These are phyloP conservation scores for Capsicum baccatum DNA, from an alignment of 257 asterid genomes.

Conservation along the genomic window DNA sequence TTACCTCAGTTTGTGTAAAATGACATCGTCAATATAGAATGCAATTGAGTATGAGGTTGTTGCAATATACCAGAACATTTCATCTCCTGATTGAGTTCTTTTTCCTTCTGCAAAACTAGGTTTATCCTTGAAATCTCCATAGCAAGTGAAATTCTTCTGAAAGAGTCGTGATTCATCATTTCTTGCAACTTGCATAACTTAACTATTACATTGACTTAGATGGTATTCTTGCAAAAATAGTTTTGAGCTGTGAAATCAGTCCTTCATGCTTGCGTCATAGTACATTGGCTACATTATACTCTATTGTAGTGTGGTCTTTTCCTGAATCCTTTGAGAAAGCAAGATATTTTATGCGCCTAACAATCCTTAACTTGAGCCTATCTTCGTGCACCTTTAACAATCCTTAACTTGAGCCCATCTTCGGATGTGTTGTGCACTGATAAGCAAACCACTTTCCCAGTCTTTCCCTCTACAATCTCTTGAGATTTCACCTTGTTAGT, in stretches of 20 bases:
- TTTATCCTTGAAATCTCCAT: background rate
- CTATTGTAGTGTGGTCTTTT: background rate
- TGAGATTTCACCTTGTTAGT: background rate
- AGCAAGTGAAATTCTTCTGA: background rate
- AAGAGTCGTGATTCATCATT: background rate
- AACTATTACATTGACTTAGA: background rate
- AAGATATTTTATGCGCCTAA: background rate
- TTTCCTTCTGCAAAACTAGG: background rate
- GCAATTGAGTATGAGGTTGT: background rate
- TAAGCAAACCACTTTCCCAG: background rate
- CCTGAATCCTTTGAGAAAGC: background rate
- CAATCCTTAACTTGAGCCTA: background rate
- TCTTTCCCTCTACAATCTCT: background rate
- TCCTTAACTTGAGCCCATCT: background rate
- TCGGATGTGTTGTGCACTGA: background rate
- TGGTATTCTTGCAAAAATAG: background rate
- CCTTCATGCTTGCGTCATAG: background rate
- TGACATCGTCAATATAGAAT: background rate
- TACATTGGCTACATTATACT: background rate
- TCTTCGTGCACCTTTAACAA: background rate
- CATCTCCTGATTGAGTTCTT: slow-evolving; percentile 13
- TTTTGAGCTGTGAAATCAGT: background rate
- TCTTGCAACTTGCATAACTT: slow-evolving; percentile 13
- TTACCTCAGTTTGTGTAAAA: background rate
- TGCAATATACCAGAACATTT: background rate